Evolutionary conservation across 139 green algal species (phyloP).

Genomic region (Coccomyxa sp.): DNA sequence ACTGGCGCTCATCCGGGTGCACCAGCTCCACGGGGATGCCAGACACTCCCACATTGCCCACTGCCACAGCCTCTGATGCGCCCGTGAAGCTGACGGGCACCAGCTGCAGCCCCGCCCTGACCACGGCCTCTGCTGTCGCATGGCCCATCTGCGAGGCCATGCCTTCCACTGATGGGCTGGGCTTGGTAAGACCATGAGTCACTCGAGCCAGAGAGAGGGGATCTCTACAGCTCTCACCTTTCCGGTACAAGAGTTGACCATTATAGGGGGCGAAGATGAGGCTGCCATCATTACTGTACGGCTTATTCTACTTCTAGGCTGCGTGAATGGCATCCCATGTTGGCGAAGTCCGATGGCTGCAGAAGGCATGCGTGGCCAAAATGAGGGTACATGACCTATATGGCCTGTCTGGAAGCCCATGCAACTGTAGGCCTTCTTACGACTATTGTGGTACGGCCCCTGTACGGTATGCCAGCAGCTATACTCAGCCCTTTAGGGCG

Average conservation of each 20-base stretch:
- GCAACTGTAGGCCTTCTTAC: no score
- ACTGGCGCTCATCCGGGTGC: slow-evolving; percentile 34
- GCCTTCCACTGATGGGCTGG: not conserved
- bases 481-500: no score
- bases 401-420: no score
- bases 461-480: no score
- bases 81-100: slow-evolving; percentile 82
- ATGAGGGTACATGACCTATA: no score
- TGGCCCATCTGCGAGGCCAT: slow-evolving; percentile 71
- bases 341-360: no score
- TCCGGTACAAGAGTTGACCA: slow-evolving; percentile 84
- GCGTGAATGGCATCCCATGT: no score
- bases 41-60: slow-evolving; percentile 53
- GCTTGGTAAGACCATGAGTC: not conserved
- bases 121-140: slow-evolving; percentile 74
- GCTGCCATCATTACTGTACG: no score
- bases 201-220: not conserved
- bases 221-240: slow-evolving; percentile 45
- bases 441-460: no score
- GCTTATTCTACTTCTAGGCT: no score
- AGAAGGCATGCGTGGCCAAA: no score
- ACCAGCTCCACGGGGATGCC: slow-evolving; percentile 62
- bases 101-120: slow-evolving; percentile 70
- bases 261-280: slow-evolving; percentile 38
- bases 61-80: slow-evolving; percentile 41